Conservation (phyloP, 176 grass and related monocot species). For the Luzula sylvatica region DNA sequence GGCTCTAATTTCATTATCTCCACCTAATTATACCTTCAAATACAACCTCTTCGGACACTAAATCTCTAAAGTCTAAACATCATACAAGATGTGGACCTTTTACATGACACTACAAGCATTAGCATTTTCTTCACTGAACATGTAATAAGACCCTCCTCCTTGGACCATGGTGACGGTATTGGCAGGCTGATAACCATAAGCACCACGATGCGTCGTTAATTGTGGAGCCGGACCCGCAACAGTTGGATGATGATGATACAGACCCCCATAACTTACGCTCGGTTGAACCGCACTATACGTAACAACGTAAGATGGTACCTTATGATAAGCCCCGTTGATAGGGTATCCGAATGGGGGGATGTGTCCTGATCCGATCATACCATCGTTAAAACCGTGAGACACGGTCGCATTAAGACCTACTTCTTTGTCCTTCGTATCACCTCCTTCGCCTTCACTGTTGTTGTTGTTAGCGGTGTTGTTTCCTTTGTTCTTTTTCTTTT, state of each 20-base stretch:
- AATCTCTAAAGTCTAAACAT: too few species aligned
- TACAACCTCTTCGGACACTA: too few species aligned
- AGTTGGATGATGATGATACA: conserved; percentile 49
- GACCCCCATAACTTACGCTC: conserved; percentile 29
- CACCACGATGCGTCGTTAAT: conserved; percentile 27
- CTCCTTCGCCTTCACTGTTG: conserved; percentile 13
- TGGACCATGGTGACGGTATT: conserved; percentile 23
- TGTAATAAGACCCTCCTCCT: conserved; percentile 60
- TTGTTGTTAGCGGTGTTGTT: conserved; percentile 4
- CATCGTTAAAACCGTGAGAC: conserved; percentile 4
- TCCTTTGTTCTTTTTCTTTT: conserved; percentile 65
- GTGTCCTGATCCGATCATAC: background rate
- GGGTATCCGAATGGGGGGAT: conserved; percentile 34
- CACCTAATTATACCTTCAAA: too few species aligned
- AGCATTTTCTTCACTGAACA: conserved; percentile 99
- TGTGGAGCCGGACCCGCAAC: conserved; percentile 2
- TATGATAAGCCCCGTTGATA: background rate
- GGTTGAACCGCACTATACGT: conserved; percentile 66
- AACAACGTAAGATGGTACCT: conserved; percentile 53
- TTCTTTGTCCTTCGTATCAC: conserved; percentile 7
- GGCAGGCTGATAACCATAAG: conserved; percentile 46
- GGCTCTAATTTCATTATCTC: too few species aligned
- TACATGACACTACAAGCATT: conserved; percentile 90
- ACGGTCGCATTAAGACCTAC: background rate
- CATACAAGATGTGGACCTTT: background rate